phyloP scores from a whole-genome alignment of 768 basidiomycete species.

The Tylopilus sp. region DNA sequence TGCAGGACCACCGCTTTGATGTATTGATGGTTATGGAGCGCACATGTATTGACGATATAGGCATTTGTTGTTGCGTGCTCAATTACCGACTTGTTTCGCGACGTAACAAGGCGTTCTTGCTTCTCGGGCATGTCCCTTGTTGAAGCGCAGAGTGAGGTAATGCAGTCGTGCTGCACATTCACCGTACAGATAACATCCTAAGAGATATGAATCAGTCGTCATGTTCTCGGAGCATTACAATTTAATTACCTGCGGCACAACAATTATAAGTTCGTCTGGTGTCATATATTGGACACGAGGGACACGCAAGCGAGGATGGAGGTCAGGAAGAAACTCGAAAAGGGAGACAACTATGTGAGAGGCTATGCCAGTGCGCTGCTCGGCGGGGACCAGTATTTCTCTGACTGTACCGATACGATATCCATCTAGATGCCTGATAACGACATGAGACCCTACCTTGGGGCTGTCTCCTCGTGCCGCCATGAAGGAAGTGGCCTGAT shows the following conservation, averaged over 20 bases:
- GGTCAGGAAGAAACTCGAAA: neutral
- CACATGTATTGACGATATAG: neutral
- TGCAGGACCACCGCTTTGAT: neutral
- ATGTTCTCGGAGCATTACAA: neutral
- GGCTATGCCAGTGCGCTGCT: neutral
- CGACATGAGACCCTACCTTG: neutral
- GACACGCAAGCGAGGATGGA: neutral
- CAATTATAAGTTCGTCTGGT: neutral
- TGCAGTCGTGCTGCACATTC: neutral
- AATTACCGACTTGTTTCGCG: neutral
- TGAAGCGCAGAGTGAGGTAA: neutral
- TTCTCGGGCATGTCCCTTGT: neutral
- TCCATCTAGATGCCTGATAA: neutral
- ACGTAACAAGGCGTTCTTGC: neutral
- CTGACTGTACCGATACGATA: neutral
- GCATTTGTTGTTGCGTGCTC: neutral
- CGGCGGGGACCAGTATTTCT: slow-evolving; percentile 1
- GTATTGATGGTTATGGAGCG: neutral
- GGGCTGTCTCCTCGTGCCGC: neutral
- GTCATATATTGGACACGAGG: neutral
- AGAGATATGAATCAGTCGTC: neutral
- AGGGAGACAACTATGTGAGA: neutral
- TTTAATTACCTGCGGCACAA: neutral
- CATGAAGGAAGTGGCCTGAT: neutral
- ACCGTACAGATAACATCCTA: neutral